Conservation (phyloP, 768 basidiomycete genomes). For the Gloeophyllum trabeum region DNA sequence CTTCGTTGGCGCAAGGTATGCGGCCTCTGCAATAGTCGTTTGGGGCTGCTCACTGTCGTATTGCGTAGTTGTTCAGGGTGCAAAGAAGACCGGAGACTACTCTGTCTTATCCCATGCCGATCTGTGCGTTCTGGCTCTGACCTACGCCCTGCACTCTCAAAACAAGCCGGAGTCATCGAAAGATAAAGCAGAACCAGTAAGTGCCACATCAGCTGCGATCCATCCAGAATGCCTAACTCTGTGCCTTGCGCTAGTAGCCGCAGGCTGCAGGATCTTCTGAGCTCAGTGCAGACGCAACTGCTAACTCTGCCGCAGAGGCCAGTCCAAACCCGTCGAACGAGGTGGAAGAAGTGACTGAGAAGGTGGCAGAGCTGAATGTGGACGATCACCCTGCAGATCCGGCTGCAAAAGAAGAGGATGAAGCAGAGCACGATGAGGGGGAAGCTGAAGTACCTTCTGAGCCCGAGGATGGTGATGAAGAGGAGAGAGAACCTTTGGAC, state of each 20-base stretch:
- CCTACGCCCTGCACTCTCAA: slow-evolving; percentile 62
- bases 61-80: slow-evolving; percentile 69
- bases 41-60: slow-evolving; percentile 5
- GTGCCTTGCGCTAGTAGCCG: no score
- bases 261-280: no score
- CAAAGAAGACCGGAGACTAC: slow-evolving; percentile 96
- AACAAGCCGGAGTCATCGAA: slow-evolving; percentile 21
- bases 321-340: no score
- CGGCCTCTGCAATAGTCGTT: slow-evolving; percentile 1
- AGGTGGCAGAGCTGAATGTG: no score
- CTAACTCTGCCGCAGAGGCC: no score
- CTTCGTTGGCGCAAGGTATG: slow-evolving; percentile 55
- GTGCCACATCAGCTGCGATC: no score
- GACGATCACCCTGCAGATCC: no score
- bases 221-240: no score
- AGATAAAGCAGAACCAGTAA: slow-evolving; percentile 11
- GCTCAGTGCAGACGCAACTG: no score
- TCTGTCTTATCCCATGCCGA: slow-evolving; percentile 86
- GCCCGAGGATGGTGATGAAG: slow-evolving; percentile 12
- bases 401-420: slow-evolving; percentile 6
- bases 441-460: background rate
- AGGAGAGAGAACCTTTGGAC: slow-evolving; percentile 26
- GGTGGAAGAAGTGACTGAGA: no score
- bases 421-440: slow-evolving; percentile 9
- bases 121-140: slow-evolving; percentile 83